phyloP scores from a whole-genome alignment of 1,284 basidiomycete species.

The Malassezia nana region DNA sequence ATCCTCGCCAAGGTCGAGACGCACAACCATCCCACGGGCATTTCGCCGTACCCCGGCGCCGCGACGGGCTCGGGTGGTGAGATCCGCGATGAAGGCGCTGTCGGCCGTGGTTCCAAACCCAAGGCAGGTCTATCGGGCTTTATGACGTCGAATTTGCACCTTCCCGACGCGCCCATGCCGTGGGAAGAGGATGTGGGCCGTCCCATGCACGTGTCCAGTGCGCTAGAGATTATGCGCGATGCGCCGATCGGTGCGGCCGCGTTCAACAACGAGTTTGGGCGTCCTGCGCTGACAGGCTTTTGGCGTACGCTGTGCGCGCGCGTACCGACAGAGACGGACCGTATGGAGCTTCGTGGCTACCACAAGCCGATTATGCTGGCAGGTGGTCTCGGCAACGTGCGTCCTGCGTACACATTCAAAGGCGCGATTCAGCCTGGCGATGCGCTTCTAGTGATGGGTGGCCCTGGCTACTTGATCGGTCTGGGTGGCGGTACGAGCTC shows the following conservation, averaged over 20 bases:
- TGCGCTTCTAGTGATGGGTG: slow-evolving; percentile 77
- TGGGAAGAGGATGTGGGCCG: slow-evolving; percentile 58
- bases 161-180: slow-evolving; percentile 30
- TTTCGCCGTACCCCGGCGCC: slow-evolving; percentile 93
- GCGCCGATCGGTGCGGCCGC: slow-evolving; percentile 86
- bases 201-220: slow-evolving; percentile 80
- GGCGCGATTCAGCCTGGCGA: slow-evolving; percentile 36
- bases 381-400: slow-evolving; percentile 86
- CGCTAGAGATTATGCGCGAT: slow-evolving; percentile 93
- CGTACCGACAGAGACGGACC: slow-evolving; percentile 24
- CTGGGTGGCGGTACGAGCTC: slow-evolving; percentile 92
- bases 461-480: slow-evolving; percentile 91
- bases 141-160: slow-evolving; percentile 75
- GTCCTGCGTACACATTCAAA: slow-evolving; percentile 42
- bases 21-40: slow-evolving; percentile 97
- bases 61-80: slow-evolving; percentile 97
- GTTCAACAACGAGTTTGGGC: slow-evolving; percentile 98
- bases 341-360: slow-evolving; percentile 71
- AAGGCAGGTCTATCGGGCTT: slow-evolving; percentile 92
- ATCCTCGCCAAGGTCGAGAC: slow-evolving; percentile 98
- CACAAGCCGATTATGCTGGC: slow-evolving; percentile 99
- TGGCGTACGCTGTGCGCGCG: slow-evolving; percentile 45
- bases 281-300: slow-evolving; percentile 62
- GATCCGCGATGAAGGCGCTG: slow-evolving; percentile 94
- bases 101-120: slow-evolving; percentile 85